Evolutionary conservation across 345 rosid genomes (phyloP).

Genomic region (Acer yangbiense): DNA sequence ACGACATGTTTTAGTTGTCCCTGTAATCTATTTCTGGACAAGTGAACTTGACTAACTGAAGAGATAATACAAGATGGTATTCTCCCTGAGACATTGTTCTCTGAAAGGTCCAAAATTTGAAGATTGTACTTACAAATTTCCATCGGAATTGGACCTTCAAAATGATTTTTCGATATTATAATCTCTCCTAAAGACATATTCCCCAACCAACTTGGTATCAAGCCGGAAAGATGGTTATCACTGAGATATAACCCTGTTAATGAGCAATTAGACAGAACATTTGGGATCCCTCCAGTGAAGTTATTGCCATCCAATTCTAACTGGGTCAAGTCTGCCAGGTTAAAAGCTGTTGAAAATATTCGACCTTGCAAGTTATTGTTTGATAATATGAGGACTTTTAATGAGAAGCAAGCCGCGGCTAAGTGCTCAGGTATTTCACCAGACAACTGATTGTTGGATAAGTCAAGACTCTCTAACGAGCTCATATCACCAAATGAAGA

Average conservation of each 20-base stretch:
- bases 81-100: not conserved
- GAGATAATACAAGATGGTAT: not conserved
- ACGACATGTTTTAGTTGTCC: not conserved
- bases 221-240: conserved; percentile 12
- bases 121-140: not conserved
- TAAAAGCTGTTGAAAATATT: no score
- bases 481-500: no score
- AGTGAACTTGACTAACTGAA: not conserved
- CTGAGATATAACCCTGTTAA: not conserved
- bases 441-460: no score
- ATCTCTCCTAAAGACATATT: not conserved
- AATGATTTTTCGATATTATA: conserved; percentile 14
- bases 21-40: not conserved
- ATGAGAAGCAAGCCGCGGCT: no score
- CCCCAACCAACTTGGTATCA: conserved; percentile 9
- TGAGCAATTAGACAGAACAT: no score
- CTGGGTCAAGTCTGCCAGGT: no score
- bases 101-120: not conserved
- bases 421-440: no score
- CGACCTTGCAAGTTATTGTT: no score
- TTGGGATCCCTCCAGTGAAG: no score
- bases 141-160: conserved; percentile 4
- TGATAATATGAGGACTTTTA: no score
- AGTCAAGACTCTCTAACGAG: no score
- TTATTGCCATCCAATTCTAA: no score